A percentile compares a stretch with the other conserved stretches of the same genome.
Conservation (phyloP, 768 basidiomycete genomes). For the Scleroderma citrinum region DNA sequence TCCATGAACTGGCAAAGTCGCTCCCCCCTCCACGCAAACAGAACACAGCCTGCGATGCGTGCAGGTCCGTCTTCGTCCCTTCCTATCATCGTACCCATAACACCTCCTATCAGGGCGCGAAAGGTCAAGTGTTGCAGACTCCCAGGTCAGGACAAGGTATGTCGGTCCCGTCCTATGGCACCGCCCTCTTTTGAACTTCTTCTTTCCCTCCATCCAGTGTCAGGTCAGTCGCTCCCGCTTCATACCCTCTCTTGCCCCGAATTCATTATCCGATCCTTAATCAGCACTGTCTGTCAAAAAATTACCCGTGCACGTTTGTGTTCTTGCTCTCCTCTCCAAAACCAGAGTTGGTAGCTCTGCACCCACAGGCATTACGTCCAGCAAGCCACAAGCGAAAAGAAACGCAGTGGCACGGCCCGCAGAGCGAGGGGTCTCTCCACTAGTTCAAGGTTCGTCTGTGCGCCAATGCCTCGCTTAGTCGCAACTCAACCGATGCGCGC, state of each 20-base stretch:
- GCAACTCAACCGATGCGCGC: constrained; percentile 21
- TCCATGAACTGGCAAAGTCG: constrained; percentile 74
- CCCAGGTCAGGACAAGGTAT: constrained; percentile 77
- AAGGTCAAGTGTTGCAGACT: constrained; percentile 88
- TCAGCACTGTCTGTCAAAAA: constrained; percentile 85
- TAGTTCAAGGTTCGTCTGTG: constrained; percentile 38
- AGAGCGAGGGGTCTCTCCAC: constrained; percentile 61
- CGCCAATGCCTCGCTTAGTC: constrained; percentile 7
- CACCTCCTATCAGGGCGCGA: constrained; percentile 47
- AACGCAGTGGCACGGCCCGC: constrained; percentile 54
- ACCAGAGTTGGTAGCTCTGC: constrained; percentile 14
- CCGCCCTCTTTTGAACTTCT: constrained; percentile 7
- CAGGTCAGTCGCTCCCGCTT: constrained; percentile 43
- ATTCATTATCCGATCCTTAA: constrained; percentile 3
- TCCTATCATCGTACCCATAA: constrained; percentile 3
- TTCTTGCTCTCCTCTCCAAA: constrained; percentile 11
- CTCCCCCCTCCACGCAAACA: constrained; percentile 85
- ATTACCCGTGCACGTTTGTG: constrained; percentile 87
- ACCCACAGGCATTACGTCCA: constrained; percentile 65
- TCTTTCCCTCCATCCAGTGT: constrained; percentile 40
- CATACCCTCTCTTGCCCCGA: constrained; percentile 1
- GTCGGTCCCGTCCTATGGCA: constrained; percentile 16
- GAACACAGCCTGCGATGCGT: constrained; percentile 91
- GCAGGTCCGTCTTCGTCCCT: constrained; percentile 47
- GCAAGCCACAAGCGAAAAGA: constrained; percentile 81